A percentile compares a stretch with the other conserved stretches of the same genome.
phyloP scores from a whole-genome alignment of 208 protist genomes.

The Trichomonas tenax region DNA sequence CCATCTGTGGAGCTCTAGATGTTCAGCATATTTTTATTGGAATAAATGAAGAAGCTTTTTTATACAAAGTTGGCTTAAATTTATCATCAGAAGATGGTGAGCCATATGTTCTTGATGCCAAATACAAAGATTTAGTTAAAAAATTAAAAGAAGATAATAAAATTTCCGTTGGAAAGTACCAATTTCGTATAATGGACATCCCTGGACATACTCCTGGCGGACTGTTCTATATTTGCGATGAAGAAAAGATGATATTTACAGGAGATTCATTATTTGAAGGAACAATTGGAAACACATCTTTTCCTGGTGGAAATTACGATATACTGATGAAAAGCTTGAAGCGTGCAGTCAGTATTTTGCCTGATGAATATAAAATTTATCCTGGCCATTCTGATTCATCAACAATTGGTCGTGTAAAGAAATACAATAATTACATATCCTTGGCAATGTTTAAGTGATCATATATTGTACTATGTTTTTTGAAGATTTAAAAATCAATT shows the following conservation, averaged over 20 bases:
- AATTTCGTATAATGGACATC: background rate
- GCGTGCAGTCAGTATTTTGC: background rate
- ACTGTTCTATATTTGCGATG: background rate
- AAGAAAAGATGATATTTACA: background rate
- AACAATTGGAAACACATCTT: background rate
- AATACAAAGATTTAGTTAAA: background rate
- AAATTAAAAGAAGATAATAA: background rate
- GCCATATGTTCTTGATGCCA: background rate
- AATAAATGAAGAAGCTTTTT: background rate
- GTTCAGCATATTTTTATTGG: background rate
- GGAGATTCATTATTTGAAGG: background rate
- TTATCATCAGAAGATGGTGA: background rate
- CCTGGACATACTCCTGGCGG: background rate
- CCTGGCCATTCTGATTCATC: background rate
- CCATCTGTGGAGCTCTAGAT: background rate
- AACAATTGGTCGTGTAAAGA: background rate
- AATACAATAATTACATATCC: background rate
- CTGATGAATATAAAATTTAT: background rate
- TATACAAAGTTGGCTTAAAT: background rate
- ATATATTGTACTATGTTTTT: no score
- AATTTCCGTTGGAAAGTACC: background rate
- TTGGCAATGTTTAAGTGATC: no score
- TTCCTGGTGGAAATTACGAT: background rate
- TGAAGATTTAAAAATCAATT: no score
- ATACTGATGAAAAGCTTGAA: background rate